phyloP scores from a whole-genome alignment of 2,329 filamentous ascomycete species.

The Fusarium papillatum region DNA sequence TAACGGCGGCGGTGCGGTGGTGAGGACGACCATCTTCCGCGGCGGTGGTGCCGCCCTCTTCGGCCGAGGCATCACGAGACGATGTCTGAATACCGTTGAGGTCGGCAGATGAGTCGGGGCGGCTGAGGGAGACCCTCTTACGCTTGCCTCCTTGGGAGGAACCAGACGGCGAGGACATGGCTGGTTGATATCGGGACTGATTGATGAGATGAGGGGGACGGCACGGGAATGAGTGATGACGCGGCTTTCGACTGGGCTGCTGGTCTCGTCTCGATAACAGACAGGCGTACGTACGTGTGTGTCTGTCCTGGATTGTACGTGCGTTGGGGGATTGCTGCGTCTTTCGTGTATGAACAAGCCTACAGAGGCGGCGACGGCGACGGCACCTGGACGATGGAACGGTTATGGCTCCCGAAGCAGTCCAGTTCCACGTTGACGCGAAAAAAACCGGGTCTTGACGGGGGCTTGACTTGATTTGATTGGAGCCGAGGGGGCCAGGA shows the following conservation, averaged over 20 bases:
- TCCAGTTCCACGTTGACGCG: constrained; percentile 37
- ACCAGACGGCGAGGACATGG: constrained; percentile 57
- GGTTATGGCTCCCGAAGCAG: constrained; percentile 36
- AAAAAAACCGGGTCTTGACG: constrained; percentile 35
- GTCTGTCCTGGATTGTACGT: neutral
- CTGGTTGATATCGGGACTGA: constrained; percentile 11
- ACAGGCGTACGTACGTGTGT: constrained; percentile 6
- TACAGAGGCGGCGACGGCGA: constrained; percentile 9
- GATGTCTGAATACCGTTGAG: constrained; percentile 74
- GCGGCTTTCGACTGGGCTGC: constrained; percentile 37
- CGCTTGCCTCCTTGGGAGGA: constrained; percentile 76
- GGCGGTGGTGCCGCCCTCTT: constrained; percentile 83
- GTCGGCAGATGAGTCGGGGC: constrained; percentile 59
- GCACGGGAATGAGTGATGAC: constrained; percentile 20
- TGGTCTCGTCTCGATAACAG: constrained; percentile 14
- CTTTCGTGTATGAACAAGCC: constrained; percentile 15
- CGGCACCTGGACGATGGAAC: constrained; percentile 29
- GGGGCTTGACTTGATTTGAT: constrained; percentile 24
- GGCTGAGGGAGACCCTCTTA: constrained; percentile 76
- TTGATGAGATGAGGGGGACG: neutral
- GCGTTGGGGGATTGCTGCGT: neutral
- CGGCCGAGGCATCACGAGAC: constrained; percentile 85
- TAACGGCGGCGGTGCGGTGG: constrained; percentile 67
- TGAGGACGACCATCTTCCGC: constrained; percentile 71
- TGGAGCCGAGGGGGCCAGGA: constrained; percentile 20